Conservation (phyloP, 2,329 filamentous ascomycete genomes). For the Rutstroemia sp. region DNA sequence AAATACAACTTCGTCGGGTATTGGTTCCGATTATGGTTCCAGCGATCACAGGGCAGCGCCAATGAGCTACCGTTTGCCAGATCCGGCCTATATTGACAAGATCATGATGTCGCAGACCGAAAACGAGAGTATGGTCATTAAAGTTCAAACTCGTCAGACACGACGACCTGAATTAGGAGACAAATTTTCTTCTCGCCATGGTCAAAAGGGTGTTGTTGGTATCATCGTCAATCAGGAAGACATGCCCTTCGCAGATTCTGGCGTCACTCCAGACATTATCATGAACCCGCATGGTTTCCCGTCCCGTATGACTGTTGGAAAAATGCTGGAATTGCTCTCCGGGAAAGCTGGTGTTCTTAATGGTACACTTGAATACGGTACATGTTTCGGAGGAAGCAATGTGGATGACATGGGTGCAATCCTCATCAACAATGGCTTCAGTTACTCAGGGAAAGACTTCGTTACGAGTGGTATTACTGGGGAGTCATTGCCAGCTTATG, state of each 20-base stretch:
- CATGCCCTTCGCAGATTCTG: slow-evolving; percentile 88
- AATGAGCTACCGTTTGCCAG: slow-evolving; percentile 73
- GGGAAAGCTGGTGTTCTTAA: slow-evolving; percentile 88
- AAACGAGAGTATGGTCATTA: slow-evolving; percentile 77
- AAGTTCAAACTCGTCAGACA: slow-evolving; percentile 94
- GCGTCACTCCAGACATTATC: slow-evolving; percentile 95
- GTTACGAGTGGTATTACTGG: slow-evolving; percentile 93
- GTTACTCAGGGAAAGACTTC: slow-evolving; percentile 95
- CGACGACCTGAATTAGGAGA: slow-evolving; percentile 90
- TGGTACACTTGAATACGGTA: slow-evolving; percentile 85
- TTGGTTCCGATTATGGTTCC: slow-evolving; percentile 57
- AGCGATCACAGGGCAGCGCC: slow-evolving; percentile 59
- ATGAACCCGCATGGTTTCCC: slow-evolving; percentile 99
- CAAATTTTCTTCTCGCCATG: slow-evolving; percentile 98
- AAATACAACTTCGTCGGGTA: slow-evolving; percentile 65
- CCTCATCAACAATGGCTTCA: slow-evolving; percentile 83
- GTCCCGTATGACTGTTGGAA: slow-evolving; percentile 98
- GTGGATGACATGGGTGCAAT: slow-evolving; percentile 85
- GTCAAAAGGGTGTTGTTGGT: slow-evolving; percentile 95
- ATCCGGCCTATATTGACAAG: slow-evolving; percentile 89
- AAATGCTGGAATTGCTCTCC: slow-evolving; percentile 89
- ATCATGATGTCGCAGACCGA: slow-evolving; percentile 90
- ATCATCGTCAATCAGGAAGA: slow-evolving; percentile 96
- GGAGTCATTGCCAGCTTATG: slow-evolving; percentile 87
- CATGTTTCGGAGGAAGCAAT: slow-evolving; percentile 73